Conservation (phyloP, 192 early-diverging fungal species). For the Obelidium mucronatum region DNA sequence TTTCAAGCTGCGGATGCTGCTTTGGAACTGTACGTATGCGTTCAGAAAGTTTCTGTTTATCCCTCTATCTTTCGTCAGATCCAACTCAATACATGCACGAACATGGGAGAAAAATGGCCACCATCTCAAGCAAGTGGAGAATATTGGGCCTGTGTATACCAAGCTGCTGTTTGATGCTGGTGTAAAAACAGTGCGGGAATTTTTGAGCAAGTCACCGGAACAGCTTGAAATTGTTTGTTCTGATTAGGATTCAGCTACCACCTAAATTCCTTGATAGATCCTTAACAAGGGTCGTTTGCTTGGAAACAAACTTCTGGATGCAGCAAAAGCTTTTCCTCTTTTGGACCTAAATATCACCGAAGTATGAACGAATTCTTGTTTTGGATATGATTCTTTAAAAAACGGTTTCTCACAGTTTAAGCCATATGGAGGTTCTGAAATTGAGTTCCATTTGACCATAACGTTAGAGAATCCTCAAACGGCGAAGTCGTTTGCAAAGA, state of each 20-base stretch:
- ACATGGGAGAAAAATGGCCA: conserved; percentile 55
- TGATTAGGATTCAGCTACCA: not conserved
- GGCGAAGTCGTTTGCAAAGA: conserved; percentile 38
- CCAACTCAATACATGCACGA: conserved; percentile 51
- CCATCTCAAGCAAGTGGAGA: conserved; percentile 64
- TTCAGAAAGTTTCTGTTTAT: not conserved
- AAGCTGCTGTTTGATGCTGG: conserved; percentile 54
- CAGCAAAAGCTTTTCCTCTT: conserved; percentile 35
- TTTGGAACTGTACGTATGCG: conserved; percentile 46
- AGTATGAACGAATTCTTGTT: conserved; percentile 33
- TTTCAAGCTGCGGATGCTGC: conserved; percentile 33
- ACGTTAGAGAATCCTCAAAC: conserved; percentile 35
- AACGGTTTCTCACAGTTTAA: conserved; percentile 35
- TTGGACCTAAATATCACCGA: conserved; percentile 40
- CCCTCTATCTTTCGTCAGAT: conserved; percentile 25
- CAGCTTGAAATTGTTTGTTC: conserved; percentile 60
- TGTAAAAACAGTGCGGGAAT: conserved; percentile 50
- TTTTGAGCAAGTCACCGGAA: conserved; percentile 45
- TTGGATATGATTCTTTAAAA: not conserved
- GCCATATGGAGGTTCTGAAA: conserved; percentile 29
- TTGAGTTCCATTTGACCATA: conserved; percentile 42
- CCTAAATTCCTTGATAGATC: conserved; percentile 40
- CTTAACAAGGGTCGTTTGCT: conserved; percentile 65
- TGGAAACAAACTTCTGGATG: conserved; percentile 60
- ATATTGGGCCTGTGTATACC: conserved; percentile 61